A percentile compares a stretch with the other conserved stretches of the same genome.
Evolutionary conservation across 108 stramenopile species (phyloP).

Genomic region (Phaeodactylum tricornutum): DNA sequence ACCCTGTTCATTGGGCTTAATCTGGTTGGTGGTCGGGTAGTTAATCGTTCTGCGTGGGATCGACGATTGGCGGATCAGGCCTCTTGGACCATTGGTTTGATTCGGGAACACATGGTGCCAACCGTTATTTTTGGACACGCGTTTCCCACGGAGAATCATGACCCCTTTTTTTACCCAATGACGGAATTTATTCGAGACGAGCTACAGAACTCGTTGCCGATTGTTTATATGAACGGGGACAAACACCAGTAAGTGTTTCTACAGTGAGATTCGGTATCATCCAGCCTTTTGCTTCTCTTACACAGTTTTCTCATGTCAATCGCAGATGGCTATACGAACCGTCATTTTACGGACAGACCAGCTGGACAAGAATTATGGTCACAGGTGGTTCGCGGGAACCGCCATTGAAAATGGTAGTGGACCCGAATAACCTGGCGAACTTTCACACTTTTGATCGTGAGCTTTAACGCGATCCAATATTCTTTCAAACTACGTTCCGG

Average conservation of each 20-base stretch:
- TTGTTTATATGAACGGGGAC: constrained; percentile 28
- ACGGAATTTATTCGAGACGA: constrained; percentile 7
- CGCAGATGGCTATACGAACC: constrained; percentile 17
- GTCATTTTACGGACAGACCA: constrained; percentile 6
- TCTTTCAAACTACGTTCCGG: too few species aligned
- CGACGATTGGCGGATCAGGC: constrained; percentile 10
- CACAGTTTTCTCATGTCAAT: too few species aligned
- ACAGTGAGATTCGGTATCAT: too few species aligned
- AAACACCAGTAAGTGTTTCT: too few species aligned
- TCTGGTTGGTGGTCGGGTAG: constrained; percentile 15
- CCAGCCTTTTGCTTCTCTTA: too few species aligned
- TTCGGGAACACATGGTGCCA: constrained; percentile 1
- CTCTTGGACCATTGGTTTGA: constrained; percentile 15
- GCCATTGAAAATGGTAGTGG: constrained; percentile 14
- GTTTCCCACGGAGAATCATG: constrained; percentile 10
- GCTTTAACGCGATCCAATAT: too few species aligned
- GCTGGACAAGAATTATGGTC: constrained; percentile 17
- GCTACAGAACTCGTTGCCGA: constrained; percentile 9
- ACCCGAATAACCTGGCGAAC: too few species aligned
- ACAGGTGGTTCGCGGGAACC: constrained; percentile 24
- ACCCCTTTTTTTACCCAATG: constrained; percentile 16
- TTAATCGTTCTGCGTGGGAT: constrained; percentile 15
- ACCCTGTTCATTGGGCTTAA: constrained; percentile 27
- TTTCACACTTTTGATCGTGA: too few species aligned
- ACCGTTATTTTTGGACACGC: constrained; percentile 27